Percentiles rank a stretch among this genome's conserved stretches.
Conservation (phyloP, 164 flowering plant genomes). For the Liriodendron chinense region DNA sequence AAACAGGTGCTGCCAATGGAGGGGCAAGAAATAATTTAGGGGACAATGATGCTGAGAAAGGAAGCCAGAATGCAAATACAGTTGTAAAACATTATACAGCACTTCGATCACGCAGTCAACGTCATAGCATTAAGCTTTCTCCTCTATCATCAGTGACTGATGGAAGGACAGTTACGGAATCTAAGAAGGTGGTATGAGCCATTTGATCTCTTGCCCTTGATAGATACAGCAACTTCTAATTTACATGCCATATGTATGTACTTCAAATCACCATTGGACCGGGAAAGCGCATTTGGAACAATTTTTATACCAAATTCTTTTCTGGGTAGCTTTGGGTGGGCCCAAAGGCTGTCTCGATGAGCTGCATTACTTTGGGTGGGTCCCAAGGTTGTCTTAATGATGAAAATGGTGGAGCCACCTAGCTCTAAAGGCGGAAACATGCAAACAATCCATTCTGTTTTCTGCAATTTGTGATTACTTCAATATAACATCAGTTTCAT, state of each 20-base stretch:
- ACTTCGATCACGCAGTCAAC: conserved; percentile 20
- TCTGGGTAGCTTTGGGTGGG: too few relatives aligned
- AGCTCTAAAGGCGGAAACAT: too few relatives aligned
- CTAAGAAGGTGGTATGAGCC: conserved; percentile 31
- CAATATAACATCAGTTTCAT: too few relatives aligned
- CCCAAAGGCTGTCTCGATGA: too few relatives aligned
- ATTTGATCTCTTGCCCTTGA: conserved; percentile 1
- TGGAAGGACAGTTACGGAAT: conserved; percentile 20
- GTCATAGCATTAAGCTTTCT: conserved; percentile 36
- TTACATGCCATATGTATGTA: background rate
- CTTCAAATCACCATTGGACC: background rate
- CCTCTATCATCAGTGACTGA: conserved; percentile 24
- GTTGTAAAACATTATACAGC: conserved; percentile 17
- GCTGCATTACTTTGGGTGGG: too few relatives aligned
- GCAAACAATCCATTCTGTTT: too few relatives aligned
- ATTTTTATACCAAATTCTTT: too few relatives aligned
- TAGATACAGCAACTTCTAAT: background rate
- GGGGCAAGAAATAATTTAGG: conserved; percentile 7
- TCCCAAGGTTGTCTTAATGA: too few relatives aligned
- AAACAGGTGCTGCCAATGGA: conserved; percentile 17
- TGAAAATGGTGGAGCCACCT: too few relatives aligned
- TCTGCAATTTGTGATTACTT: too few relatives aligned
- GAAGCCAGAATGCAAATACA: conserved; percentile 20
- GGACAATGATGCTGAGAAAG: conserved; percentile 11
- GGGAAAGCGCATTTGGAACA: too few relatives aligned